Base-by-base conservation (phyloP, 805 yeast species). In the Candida silvatica region DNA sequence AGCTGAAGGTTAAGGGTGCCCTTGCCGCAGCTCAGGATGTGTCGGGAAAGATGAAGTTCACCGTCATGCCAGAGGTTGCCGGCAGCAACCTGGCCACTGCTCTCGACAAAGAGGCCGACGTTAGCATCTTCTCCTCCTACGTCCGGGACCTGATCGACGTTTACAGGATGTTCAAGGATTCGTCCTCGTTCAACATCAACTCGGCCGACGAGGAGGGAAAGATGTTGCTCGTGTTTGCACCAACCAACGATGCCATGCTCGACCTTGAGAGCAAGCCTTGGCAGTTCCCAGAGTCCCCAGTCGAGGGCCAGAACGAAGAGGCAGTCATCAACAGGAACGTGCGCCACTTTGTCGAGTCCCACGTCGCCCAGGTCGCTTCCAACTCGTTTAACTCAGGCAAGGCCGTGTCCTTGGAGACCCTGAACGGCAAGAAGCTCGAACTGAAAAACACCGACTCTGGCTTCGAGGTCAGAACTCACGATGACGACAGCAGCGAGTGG, bases 111-210 rank as follows among this genome's bases (percentile, higher is more conserved):
- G 47, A 53, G 32, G 46, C 49, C 8, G 66, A 69, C 16, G 66
- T 81, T 29, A 66, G 80, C 12, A 66, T 83, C 6, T 80, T 84
- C 52, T 68, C 86, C 3, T 70, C 77, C 1, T 82, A 83, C 51
- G 58, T 80, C n/a, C 68, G 94, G 39, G 83, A 80, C 46, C 65
- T 74, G 48, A 58, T 66, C 12, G 67, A 62, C 9, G 49, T 80
- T 19, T 66, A 71, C 20, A 37, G 48, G 15, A 64, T 67, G 41
- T 22, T 39, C 56, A 64, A 38, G 52, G 58, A 12, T 12, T 20
- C 27, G 14, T 31, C 27, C 12, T 45, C 51, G n/a, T 57, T 61
- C 20, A 47, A 49, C 26, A 61, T 61, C 46, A 64, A 12, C 15
- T 25, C 28, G 4, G 30, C 24, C 23, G 32, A 28, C 6, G 14